phyloP scores from a whole-genome alignment of 805 yeast genomes.

The Diddensiella santjacobensis region DNA sequence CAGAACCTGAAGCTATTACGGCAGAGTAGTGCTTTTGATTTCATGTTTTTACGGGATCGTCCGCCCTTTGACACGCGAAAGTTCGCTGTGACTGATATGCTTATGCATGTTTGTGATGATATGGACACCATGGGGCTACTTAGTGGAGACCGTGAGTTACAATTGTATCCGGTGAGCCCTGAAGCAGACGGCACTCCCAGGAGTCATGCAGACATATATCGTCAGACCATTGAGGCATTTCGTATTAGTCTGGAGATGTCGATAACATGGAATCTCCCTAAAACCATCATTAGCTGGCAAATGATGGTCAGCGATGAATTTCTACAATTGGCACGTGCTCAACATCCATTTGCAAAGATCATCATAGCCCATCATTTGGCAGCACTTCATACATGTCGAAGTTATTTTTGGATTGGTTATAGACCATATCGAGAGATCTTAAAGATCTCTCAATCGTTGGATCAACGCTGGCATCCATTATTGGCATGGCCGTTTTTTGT shows the following conservation, averaged over 20 bases:
- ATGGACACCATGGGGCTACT: slow-evolving; percentile 4
- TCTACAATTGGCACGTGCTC: slow-evolving; percentile 13
- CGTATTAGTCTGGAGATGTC: background rate
- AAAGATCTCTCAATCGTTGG: slow-evolving; percentile 6
- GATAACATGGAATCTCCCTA: background rate
- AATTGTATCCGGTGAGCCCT: background rate
- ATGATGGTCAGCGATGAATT: slow-evolving; percentile 17
- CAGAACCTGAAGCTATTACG: background rate
- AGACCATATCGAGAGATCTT: slow-evolving; percentile 14
- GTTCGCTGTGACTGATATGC: background rate
- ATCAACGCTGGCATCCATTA: slow-evolving; percentile 12
- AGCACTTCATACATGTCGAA: slow-evolving; percentile 10
- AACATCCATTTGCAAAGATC: slow-evolving; percentile 13
- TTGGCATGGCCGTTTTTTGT: slow-evolving; percentile 13
- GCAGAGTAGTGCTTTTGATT: slow-evolving; percentile 1
- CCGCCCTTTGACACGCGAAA: slow-evolving; percentile 1
- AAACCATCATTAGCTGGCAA: slow-evolving; percentile 13
- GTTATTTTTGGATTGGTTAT: slow-evolving; percentile 17
- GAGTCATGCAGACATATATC: background rate
- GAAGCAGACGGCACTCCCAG: background rate
- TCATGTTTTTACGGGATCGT: background rate
- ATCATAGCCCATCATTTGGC: slow-evolving; percentile 17
- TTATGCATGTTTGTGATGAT: slow-evolving; percentile 3
- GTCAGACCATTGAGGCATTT: background rate
- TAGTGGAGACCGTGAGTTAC: slow-evolving; percentile 1